Conservation (phyloP, 2,329 filamentous ascomycete species). For the Colletotrichum musicola region DNA sequence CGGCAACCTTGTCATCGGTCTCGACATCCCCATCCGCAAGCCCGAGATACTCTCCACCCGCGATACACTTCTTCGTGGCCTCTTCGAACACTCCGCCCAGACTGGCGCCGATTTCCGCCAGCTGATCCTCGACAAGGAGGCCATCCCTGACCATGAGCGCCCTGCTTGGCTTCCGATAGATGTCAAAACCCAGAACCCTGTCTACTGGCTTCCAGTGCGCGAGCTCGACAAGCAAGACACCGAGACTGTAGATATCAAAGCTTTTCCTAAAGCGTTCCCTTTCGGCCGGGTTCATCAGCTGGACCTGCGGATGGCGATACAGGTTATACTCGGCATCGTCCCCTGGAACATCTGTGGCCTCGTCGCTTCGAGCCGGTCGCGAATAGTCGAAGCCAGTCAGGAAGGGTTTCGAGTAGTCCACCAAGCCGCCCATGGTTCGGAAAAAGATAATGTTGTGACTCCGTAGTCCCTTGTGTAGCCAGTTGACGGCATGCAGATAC, state of each 20-base stretch:
- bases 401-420: constrained; percentile 57
- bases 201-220: constrained; percentile 65
- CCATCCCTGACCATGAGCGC: constrained; percentile 51
- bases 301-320: constrained; percentile 62
- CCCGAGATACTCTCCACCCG: constrained; percentile 52
- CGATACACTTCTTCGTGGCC: constrained; percentile 53
- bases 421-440: constrained; percentile 45
- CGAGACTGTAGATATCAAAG: constrained; percentile 66
- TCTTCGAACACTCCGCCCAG: constrained; percentile 57
- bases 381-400: constrained; percentile 69
- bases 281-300: constrained; percentile 49
- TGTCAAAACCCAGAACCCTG: constrained; percentile 54
- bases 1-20: constrained; percentile 54
- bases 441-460: constrained; percentile 68
- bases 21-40: constrained; percentile 54
- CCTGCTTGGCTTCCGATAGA: constrained; percentile 52
- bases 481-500: constrained; percentile 67
- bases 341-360: constrained; percentile 62
- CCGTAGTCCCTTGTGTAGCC: constrained; percentile 69
- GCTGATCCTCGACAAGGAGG: constrained; percentile 47
- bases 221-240: constrained; percentile 65
- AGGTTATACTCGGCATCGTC: constrained; percentile 60
- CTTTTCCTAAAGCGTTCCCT: constrained; percentile 59
- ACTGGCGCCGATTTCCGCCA: constrained; percentile 51
- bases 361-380: constrained; percentile 62